A percentile compares a stretch with the other conserved stretches of the same genome.
These are phyloP conservation scores for Scalesia atractyloides DNA, from an alignment of 129 eudicot species.

Conservation along the genomic window DNA sequence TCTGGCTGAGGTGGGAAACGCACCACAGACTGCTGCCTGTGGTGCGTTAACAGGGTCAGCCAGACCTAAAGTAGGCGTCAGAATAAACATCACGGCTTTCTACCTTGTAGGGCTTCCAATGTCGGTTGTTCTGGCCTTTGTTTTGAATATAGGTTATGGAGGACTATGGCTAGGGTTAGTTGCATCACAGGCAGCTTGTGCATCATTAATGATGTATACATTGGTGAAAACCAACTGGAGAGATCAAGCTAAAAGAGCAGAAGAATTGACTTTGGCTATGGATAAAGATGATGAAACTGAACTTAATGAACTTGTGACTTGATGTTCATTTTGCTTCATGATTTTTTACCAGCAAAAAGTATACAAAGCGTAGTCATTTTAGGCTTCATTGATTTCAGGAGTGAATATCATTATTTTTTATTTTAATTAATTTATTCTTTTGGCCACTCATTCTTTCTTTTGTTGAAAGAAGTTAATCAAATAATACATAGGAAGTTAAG, in stretches of 20 bases:
- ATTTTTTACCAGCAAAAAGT: constrained; percentile 14
- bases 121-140: constrained; percentile 51
- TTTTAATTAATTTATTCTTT: constrained; percentile 32
- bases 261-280: constrained; percentile 59
- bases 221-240: constrained; percentile 71
- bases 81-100: constrained; percentile 71
- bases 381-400: constrained; percentile 21
- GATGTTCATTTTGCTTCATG: constrained; percentile 29
- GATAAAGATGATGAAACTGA: constrained; percentile 44
- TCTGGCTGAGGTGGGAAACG: constrained; percentile 72
- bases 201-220: constrained; percentile 60
- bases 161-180: constrained; percentile 87
- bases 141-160: constrained; percentile 54
- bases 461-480: constrained; percentile 9
- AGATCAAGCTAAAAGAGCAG: constrained; percentile 72
- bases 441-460: constrained; percentile 22
- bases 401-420: constrained; percentile 31
- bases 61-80: constrained; percentile 63
- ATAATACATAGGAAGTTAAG: not conserved
- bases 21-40: constrained; percentile 78
- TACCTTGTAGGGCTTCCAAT: constrained; percentile 79
- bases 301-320: constrained; percentile 51
- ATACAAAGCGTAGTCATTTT: constrained; percentile 25
- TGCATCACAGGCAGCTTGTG: constrained; percentile 69
- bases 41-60: constrained; percentile 86